Evolutionary conservation across 805 yeast genomes (phyloP), one percentile per base, ranked within the genome.

Genomic region (Nakazawaea anatomiae): DNA sequence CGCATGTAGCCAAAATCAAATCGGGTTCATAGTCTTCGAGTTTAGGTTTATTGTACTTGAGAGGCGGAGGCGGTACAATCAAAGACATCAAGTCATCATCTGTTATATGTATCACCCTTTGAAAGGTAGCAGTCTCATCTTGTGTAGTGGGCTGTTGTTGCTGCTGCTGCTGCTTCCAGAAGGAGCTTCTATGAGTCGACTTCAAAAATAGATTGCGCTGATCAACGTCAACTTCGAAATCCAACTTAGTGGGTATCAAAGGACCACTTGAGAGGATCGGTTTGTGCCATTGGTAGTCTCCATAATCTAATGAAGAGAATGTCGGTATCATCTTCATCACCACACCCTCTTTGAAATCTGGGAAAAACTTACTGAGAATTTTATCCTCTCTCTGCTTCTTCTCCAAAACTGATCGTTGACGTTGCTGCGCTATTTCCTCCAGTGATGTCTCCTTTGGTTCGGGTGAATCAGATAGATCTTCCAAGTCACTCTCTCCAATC

Each of bases 171-270:
- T 7, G 42, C 18, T 42, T 42, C 51, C 46, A 42, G 14, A 36
- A 12, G 42, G 28, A 42, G 36, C 38, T 41, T n/a, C 32, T 41
- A 27, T 32, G 38, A 12, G 27, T 35, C 55, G 62, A 40, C 60
- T 60, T 27, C 41, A 34, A 1, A 59, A 85, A 84, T 9, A 71
- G 57, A 54, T 75, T 77, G 44, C 79, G 66, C 49, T 82, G 77
- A 61, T 88, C 96, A 6, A 75, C 61, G 36, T 79, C 87, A 0
- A 82, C 73, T 53, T 88, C 92, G n/a, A 88, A 70, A 4, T 71
- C 65, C 28, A 82, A 57, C 50, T 82, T 78, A 7, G 81, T 72
- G 0, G 96, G 94, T 1, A 82, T 65, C 36, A 83, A 60, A 2
- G 83, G 79, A 52, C 69, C 71, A 10, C 61, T 56, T 25, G 63